Conservation (phyloP, 345 rosid species). For the Euphorbia pulcherrima region DNA sequence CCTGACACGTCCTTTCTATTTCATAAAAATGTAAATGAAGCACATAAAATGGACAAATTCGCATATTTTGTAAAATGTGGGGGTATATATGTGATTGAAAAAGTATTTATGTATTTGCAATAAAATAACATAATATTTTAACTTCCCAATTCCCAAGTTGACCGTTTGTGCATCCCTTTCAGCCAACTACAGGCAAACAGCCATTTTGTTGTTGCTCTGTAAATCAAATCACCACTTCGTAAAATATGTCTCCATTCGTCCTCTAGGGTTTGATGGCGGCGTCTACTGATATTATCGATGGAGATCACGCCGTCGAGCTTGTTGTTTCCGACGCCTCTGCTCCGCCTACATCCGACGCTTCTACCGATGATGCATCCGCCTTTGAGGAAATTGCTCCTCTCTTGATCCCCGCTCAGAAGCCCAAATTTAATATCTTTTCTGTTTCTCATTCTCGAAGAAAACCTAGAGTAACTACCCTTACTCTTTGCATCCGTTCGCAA, state of each 20-base stretch:
- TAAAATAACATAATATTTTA: too few species aligned
- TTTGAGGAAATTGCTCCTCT: conserved; percentile 73
- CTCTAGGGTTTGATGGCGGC: conserved; percentile 22
- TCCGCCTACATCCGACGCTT: conserved; percentile 7
- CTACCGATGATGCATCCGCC: conserved; percentile 12
- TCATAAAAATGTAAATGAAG: too few species aligned
- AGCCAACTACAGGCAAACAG: not conserved
- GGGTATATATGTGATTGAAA: too few species aligned
- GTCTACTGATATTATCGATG: conserved; percentile 31
- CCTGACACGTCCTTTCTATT: too few species aligned
- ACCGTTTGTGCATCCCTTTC: conserved; percentile 10
- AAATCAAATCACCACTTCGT: too few species aligned
- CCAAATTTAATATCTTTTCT: conserved; percentile 76
- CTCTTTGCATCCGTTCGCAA: not conserved
- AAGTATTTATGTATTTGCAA: too few species aligned
- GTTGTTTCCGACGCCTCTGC: conserved; percentile 43
- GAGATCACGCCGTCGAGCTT: conserved; percentile 59
- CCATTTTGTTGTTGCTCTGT: not conserved
- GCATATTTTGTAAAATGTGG: too few species aligned
- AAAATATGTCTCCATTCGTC: not conserved
- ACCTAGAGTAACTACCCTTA: conserved; percentile 47
- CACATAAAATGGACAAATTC: too few species aligned
- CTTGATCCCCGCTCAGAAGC: conserved; percentile 49
- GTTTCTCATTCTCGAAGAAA: conserved; percentile 57
- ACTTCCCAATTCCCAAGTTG: not conserved